These are phyloP conservation scores for Trichoderma sp. DNA, from an alignment of 2,329 filamentous ascomycete species.

Conservation along the genomic window DNA sequence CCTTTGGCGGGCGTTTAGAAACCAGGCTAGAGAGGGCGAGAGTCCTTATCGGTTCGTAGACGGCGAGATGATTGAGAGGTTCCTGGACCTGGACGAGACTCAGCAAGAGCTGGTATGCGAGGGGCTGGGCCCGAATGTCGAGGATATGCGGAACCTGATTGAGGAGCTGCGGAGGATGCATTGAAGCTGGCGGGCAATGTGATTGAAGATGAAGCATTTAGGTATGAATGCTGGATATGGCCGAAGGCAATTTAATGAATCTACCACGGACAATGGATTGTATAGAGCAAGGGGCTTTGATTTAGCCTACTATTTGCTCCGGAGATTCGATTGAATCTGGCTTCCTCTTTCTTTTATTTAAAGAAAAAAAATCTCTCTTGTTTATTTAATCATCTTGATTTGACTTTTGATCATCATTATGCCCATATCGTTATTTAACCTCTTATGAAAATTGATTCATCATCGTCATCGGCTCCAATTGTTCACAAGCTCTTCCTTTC, in stretches of 20 bases:
- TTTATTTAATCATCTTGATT: too few relatives aligned
- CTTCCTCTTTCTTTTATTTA: too few relatives aligned
- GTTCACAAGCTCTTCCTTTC: background rate
- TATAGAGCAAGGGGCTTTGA: background rate
- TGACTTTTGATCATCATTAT: too few relatives aligned
- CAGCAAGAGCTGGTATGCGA: constrained; percentile 56
- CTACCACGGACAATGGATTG: background rate
- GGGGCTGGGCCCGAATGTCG: constrained; percentile 62
- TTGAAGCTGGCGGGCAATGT: constrained; percentile 39
- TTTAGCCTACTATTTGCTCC: too few relatives aligned
- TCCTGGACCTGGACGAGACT: constrained; percentile 69
- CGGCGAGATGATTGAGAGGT: constrained; percentile 85
- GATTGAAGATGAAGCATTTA: background rate
- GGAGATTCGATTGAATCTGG: too few relatives aligned
- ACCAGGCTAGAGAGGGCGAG: constrained; percentile 68
- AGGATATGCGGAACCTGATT: constrained; percentile 63
- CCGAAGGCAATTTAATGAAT: background rate
- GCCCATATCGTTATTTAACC: too few relatives aligned
- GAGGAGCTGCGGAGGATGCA: constrained; percentile 66
- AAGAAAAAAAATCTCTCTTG: too few relatives aligned
- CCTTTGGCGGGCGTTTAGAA: constrained; percentile 80
- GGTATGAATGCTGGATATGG: background rate
- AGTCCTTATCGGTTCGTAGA: constrained; percentile 88
- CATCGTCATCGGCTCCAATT: background rate
- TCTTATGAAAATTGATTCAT: background rate